Evolutionary conservation across 345 rosid species (phyloP), one percentile per base, ranked within the genome.

Genomic region (Euphorbia tirucalli): DNA sequence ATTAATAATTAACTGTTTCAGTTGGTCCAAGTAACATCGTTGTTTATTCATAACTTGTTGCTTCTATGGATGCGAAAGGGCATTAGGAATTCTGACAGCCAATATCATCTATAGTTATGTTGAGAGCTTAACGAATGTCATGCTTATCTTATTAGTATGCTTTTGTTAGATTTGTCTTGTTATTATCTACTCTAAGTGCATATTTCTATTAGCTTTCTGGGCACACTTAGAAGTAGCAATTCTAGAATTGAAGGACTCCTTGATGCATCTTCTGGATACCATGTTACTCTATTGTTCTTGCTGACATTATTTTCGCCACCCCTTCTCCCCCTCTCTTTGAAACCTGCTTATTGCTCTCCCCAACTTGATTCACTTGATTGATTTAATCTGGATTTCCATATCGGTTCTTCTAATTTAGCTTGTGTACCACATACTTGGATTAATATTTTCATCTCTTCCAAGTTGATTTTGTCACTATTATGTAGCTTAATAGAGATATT

Each of bases 1-100:
- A 77, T 59, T 37, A 15, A 3, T 3, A 19, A 55, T 72, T 66
- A 43, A 54, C 7, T 22, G 43, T 74, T 72, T 14, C 10, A 43
- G 49, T 68, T 69, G 31, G 22, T 71, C 30, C 60, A 22, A 35
- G 24, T 61, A 22, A 48, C 31, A 30, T 62, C 15, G 13, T 61
- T 70, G n/a, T 44, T 15, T 41, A 22, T 41, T 41, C 30, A 11
- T 37, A 37, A 3, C 44, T 10, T 28, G 10, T 27, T 3, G 7
- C 28, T 41, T 41, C 18, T 64, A 8, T 21, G 15, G 16, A 25
- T 9, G 16, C 5, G 21, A 3, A 37, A n/a, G 4, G 30, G 11
- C 18, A 22, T 63, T 63, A 13, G 62, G n/a, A 4, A 41, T 25
- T 39, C 41, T 39, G n/a, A 28, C 16, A 25, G 30, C 61, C 10